Evolutionary conservation across 805 yeast species (phyloP).

Genomic region (Blastobotrys americana): DNA sequence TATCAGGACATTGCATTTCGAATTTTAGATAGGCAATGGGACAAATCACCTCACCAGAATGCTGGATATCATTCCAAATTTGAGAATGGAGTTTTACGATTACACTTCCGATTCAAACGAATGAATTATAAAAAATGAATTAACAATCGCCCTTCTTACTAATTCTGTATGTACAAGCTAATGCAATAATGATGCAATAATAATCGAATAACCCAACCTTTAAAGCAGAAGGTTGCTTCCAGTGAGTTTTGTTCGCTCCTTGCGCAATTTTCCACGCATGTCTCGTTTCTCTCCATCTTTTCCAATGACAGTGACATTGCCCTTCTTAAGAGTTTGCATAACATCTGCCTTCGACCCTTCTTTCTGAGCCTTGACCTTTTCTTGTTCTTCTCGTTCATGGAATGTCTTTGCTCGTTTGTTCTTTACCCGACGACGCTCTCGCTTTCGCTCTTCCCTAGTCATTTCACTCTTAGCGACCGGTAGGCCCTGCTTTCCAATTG

Average conservation of each 20-base stretch:
- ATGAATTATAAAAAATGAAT: conserved; percentile 22
- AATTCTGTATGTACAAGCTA: background rate
- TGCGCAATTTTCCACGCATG: conserved; percentile 58
- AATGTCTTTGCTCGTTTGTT: conserved; percentile 61
- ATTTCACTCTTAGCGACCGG: conserved; percentile 77
- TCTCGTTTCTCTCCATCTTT: conserved; percentile 69
- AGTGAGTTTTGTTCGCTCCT: conserved; percentile 29
- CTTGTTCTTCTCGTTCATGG: conserved; percentile 30
- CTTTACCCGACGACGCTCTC: conserved; percentile 80
- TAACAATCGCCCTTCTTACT: background rate
- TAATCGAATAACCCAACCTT: too few relatives aligned
- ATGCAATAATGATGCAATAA: too few relatives aligned
- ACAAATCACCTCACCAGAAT: conserved; percentile 22
- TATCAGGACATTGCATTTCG: conserved; percentile 32
- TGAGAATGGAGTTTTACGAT: conserved; percentile 31
- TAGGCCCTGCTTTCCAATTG: conserved; percentile 62
- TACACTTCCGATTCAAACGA: conserved; percentile 32
- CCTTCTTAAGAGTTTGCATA: conserved; percentile 65
- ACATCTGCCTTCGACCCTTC: conserved; percentile 55
- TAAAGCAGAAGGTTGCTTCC: conserved; percentile 7
- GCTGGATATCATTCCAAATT: conserved; percentile 28
- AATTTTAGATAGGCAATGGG: conserved; percentile 33
- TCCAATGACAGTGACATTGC: conserved; percentile 72
- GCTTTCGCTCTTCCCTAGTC: conserved; percentile 75
- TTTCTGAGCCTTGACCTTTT: conserved; percentile 34